A percentile compares a stretch with the other conserved stretches of the same genome.
Evolutionary conservation across 73 alveolate species (phyloP).

Genomic region (Paramecium sexaurelia): DNA sequence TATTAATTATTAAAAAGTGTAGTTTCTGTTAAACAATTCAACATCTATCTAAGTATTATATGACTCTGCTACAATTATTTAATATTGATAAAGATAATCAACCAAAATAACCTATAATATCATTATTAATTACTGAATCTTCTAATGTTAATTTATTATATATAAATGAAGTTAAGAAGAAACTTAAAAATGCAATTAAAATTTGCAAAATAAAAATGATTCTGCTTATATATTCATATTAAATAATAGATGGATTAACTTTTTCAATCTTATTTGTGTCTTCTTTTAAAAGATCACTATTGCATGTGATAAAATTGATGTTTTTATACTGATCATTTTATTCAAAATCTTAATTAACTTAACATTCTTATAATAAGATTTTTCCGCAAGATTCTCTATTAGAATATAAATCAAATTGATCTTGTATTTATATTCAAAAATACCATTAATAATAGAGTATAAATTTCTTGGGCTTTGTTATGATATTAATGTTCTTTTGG

Average conservation of each 20-base stretch:
- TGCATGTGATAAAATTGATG: neutral
- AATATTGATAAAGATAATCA: neutral
- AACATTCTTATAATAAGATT: neutral
- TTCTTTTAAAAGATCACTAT: neutral
- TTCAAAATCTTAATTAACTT: neutral
- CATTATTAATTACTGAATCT: neutral
- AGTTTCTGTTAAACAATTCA: neutral
- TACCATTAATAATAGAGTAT: neutral
- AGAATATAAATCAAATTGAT: neutral
- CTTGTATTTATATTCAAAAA: neutral
- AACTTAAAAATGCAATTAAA: neutral
- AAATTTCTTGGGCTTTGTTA: neutral
- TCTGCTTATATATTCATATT: neutral
- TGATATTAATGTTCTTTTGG: neutral
- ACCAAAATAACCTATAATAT: neutral
- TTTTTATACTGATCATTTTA: neutral
- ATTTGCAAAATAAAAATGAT: neutral
- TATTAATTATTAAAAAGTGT: neutral
- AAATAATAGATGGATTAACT: neutral
- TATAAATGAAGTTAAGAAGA: neutral
- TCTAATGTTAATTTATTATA: neutral
- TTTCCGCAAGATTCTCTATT: neutral
- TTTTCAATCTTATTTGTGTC: neutral
- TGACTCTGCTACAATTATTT: neutral
- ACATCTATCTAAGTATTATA: neutral